Percentiles rank a stretch among this genome's conserved stretches.
phyloP scores from a whole-genome alignment of 306 rosid species.

The Rosa lucieae region DNA sequence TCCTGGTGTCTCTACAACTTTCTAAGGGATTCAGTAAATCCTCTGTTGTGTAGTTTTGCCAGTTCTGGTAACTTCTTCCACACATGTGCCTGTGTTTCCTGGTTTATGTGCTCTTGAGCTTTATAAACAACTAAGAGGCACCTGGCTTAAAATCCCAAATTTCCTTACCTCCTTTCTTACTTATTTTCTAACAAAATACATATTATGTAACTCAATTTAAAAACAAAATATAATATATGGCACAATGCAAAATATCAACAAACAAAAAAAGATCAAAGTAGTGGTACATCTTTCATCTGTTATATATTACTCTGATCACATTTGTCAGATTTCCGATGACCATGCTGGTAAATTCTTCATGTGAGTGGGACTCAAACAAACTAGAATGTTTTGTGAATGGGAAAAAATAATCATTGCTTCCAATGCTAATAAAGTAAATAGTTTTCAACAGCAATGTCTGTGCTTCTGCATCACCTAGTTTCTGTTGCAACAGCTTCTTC shows the following conservation, averaged over 20 bases:
- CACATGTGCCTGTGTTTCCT: constrained; percentile 14
- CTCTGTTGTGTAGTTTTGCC: too few species aligned
- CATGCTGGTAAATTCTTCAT: constrained; percentile 7
- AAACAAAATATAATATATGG: too few species aligned
- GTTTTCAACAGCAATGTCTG: constrained; percentile 22
- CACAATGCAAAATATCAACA: too few species aligned
- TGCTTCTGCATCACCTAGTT: constrained; percentile 13
- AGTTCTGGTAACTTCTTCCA: constrained; percentile 11
- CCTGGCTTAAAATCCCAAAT: constrained; percentile 26
- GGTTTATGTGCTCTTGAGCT: not conserved
- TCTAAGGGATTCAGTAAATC: too few species aligned
- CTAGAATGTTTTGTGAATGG: constrained; percentile 22
- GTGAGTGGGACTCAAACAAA: constrained; percentile 11
- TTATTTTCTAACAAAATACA: constrained; percentile 20
- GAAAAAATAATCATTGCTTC: constrained; percentile 31
- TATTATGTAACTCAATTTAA: not conserved
- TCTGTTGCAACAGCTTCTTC: too few species aligned
- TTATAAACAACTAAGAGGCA: constrained; percentile 23
- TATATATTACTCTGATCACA: constrained; percentile 21
- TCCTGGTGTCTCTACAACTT: too few species aligned
- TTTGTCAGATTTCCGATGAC: constrained; percentile 30
- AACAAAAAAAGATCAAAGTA: too few species aligned
- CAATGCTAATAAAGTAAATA: constrained; percentile 33
- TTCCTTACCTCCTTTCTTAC: constrained; percentile 36
- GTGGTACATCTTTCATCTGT: too few species aligned